Conservation (phyloP, 352 stramenopile genomes). For the Phytophthora chlamydospora region DNA sequence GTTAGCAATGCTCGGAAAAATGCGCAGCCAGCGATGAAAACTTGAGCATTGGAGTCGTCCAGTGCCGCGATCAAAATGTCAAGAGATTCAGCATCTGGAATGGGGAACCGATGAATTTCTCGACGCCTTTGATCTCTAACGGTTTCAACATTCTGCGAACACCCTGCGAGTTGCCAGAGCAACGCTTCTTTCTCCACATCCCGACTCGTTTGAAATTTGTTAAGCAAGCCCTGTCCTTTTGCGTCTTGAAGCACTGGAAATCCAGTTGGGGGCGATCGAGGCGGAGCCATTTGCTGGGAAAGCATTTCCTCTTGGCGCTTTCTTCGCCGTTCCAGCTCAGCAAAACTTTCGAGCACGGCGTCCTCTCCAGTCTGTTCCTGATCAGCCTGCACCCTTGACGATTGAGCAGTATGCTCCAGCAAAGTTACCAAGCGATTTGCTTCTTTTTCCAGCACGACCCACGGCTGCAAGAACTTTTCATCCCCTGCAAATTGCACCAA, state of each 20-base stretch:
- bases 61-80: constrained; percentile 14
- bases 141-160: not conserved
- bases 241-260: not conserved
- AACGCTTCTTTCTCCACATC: constrained; percentile 14
- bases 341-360: not conserved
- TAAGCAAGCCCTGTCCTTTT: constrained; percentile 2
- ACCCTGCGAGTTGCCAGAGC: constrained; percentile 16
- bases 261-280: not conserved
- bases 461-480: constrained; percentile 8
- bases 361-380: not conserved
- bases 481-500: constrained; percentile 21
- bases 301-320: constrained; percentile 15
- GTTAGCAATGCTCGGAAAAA: constrained; percentile 15
- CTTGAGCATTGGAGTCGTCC: constrained; percentile 15
- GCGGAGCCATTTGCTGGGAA: constrained; percentile 5
- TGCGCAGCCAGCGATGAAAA: constrained; percentile 24
- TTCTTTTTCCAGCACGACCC: constrained; percentile 21
- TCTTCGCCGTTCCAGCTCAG: constrained; percentile 18
- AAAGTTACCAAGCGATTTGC: not conserved
- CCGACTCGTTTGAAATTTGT: not conserved
- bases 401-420: not conserved
- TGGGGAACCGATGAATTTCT: not conserved
- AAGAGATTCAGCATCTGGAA: constrained; percentile 8
- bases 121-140: not conserved
- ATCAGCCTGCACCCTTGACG: not conserved